Base-by-base conservation (phyloP, 257 asterid species). In the Fraxinus pennsylvanica region DNA sequence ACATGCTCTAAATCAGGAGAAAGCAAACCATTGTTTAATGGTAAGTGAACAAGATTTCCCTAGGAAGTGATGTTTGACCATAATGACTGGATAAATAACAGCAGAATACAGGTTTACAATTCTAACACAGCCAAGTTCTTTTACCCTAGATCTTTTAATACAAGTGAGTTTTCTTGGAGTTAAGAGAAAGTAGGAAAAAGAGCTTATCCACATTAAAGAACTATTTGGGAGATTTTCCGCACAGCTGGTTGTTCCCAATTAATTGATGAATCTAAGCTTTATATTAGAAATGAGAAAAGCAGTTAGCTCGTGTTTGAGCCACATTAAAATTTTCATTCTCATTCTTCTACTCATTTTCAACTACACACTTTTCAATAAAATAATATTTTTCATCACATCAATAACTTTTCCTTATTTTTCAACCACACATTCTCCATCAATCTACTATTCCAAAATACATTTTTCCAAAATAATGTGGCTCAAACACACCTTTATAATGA, bases 81-180 rank as follows among this genome's bases (percentile, higher is more conserved):
- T 29, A 61, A 21, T 65, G 67, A 52, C 17, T 2, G 38, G 69
- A 50, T 57, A 41, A 78, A 17, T 76, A 47, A 0, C 27, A 67
- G 5, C 33, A 43, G 70, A 21, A 4, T 32, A 33, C 54, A 72
- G 69, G 63, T 66, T 35, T 57, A 41, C 47, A 59, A 74, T 71
- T 27, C 27, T 38, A 47, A 17, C 14, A 25, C 21, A 7, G 12
- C 66, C 43, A 72, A 45, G 59, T 66, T 70, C 12, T 54, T 41
- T 13, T 61, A 50, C 59, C 45, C 76, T 57, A 68, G 66, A 81
- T 73, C 69, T 77, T 52, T 15, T 68, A 68, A 6, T 59, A 63
- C 63, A 63, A 72, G 69, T 14, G 19, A 9, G 36, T 22, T 63
- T 59, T 63, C 33, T 35, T 9, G 36, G n/a, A 22, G 36, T 25